Evolutionary conservation across 1,284 basidiomycete species (phyloP), one percentile per base, ranked within the genome.

Genomic region (Microbotryum intermedium): DNA sequence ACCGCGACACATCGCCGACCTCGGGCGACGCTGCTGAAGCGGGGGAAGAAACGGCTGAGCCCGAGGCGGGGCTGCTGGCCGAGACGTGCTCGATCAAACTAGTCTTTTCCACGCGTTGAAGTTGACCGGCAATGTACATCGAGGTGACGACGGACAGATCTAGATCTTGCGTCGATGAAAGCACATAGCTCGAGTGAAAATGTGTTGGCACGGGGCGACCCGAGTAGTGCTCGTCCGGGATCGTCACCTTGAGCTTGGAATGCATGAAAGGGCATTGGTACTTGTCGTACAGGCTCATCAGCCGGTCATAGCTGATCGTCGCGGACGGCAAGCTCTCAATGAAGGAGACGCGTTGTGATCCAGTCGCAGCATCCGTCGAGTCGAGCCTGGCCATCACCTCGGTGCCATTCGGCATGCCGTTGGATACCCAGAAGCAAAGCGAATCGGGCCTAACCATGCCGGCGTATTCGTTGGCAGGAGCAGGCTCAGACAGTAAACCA

Each of bases 211-310:
- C 43, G 21, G 57, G 48, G 3, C 23, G 50, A 13, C 18, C 45
- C 0, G 49, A 46, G 39, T 46, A 51, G 50, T 23, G 6, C 4
- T 30, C 20, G 2, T 25, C 51, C 10, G 75, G 75, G n/a, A 76
- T 59, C 26, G 71, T 68, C 39, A 76, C 66, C 25, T 73, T 71
- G 26, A 76, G 71, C 26, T 74, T 70, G 54, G 75, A 67, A 64
- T 77, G 74, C 16, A 77, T 69, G 70, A 76, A 76, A 56, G 75
- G 76, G 59, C 75, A 76, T 7, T 72, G 71, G 51, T 75, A 69
- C 51, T 64, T 68, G 29, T 73, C 67, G 61, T 71, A 68, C 74
- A 76, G 75, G 51, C 67, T 70, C 5, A 67, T 66, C 28, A 76
- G 70, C 34, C 62, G 64, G 9, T 73, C 71, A 68, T 75, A 76